phyloP scores from a whole-genome alignment of 768 basidiomycete genomes.

The Pleurotus platypus region DNA sequence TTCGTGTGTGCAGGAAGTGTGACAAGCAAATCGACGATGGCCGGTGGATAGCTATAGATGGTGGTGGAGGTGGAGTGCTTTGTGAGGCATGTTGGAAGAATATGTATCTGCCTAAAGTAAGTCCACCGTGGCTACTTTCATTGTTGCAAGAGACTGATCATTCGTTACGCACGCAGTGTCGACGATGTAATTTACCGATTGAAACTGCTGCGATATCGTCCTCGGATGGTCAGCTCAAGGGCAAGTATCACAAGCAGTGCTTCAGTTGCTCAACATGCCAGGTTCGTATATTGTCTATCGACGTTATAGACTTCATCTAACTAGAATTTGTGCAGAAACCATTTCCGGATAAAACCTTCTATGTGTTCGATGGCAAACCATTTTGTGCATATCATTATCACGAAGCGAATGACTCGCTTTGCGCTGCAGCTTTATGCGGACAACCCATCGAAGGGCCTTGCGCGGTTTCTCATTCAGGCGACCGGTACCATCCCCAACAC shows the following conservation, averaged over 20 bases:
- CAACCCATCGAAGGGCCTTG: constrained; percentile 93
- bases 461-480: constrained; percentile 78
- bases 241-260: constrained; percentile 91
- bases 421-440: constrained; percentile 72
- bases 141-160: constrained; percentile 1
- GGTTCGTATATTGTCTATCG: constrained; percentile 33
- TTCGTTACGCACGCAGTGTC: constrained; percentile 53
- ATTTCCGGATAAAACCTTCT: constrained; percentile 90
- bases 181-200: constrained; percentile 81
- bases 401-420: constrained; percentile 86
- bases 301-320: constrained; percentile 3
- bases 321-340: constrained; percentile 51
- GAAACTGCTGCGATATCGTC: constrained; percentile 91
- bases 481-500: constrained; percentile 86
- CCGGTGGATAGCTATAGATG: constrained; percentile 78
- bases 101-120: constrained; percentile 89
- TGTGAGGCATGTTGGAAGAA: constrained; percentile 95
- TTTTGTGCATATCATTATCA: constrained; percentile 93
- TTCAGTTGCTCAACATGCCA: constrained; percentile 87
- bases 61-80: constrained; percentile 65
- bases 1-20: constrained; percentile 66
- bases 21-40: constrained; percentile 68
- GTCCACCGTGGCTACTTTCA: constrained; percentile 19
- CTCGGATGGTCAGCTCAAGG: constrained; percentile 90
- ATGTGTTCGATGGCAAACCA: constrained; percentile 87